Base-by-base conservation (phyloP, 495 filamentous ascomycete species). In the Aspergillus bertholletiae region DNA sequence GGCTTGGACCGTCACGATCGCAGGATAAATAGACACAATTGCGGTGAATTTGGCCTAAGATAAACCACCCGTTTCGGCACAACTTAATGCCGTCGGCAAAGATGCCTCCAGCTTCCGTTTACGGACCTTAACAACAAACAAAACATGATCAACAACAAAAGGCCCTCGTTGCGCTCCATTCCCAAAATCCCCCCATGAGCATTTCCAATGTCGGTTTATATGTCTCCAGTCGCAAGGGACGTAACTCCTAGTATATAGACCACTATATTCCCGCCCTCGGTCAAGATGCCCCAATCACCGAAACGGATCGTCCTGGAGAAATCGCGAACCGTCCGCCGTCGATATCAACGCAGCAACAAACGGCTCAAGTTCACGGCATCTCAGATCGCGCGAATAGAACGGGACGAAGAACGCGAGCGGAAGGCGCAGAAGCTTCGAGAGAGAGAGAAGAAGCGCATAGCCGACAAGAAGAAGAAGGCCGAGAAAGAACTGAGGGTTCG, bases 311-410 rank as follows among this genome's bases (percentile, higher is more conserved):
- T 73, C 50, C 68, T 78, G 46, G 74, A 78, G 30, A 75, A 79
- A 70, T 78, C 66, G 56, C 72, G 69, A 59, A 69, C 63, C 17
- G 70, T 68, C 37, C 71, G 67, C 61, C 74, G 67, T 55, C 74
- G 66, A 56, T 80, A 78, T 65, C 74, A 78, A 53, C 72, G 77
- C 60, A 74, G 69, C 59, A 74, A 74, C 68, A 73, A 72, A 57
- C 70, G 63, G 41, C 65, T 74, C 60, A 48, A 68, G 43, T 74
- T 74, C 55, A 69, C 70, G 22, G 62, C 77, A 13, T 68, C 71
- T 11, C 68, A 77, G 56, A 65, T 77, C 18, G 63, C 61, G 13
- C 66, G 67, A 7, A 76, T 76, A 46, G 78, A 80, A 45, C 71
- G 74, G 30, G 74, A 80, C 32, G 66, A 75, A 49, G 74, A 74